These are phyloP conservation scores for Acanthamoeba healyi DNA, from an alignment of 208 protist species.

Conservation along the genomic window DNA sequence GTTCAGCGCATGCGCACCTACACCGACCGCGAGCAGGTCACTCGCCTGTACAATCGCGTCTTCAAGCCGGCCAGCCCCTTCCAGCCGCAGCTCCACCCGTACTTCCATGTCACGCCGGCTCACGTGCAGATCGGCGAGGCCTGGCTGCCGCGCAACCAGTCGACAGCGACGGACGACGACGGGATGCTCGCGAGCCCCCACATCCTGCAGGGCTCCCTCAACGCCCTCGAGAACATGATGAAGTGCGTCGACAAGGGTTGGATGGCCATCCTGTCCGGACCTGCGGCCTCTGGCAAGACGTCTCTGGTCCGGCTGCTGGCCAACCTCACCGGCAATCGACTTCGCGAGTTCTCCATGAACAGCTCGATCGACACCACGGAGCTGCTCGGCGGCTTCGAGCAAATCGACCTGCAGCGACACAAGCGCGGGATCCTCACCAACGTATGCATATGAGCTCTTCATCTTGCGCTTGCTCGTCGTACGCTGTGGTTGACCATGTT, in stretches of 20 bases:
- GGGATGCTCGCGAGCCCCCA: background rate
- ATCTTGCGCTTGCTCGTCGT: no score
- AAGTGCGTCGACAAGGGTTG: constrained; percentile 95
- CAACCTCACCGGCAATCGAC: constrained; percentile 92
- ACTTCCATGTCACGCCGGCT: constrained; percentile 80
- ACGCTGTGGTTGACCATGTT: no score
- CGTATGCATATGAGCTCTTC: no score
- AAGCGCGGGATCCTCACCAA: constrained; percentile 59
- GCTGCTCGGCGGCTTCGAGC: constrained; percentile 99
- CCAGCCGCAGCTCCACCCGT: constrained; percentile 62
- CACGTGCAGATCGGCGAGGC: constrained; percentile 83
- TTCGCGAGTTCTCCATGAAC: constrained; percentile 98
- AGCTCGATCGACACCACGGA: constrained; percentile 98
- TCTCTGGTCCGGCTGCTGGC: constrained; percentile 95
- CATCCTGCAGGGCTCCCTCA: constrained; percentile 44
- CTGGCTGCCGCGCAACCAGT: background rate
- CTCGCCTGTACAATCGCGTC: constrained; percentile 79
- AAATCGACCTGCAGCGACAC: constrained; percentile 94
- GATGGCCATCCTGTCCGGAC: constrained; percentile 97
- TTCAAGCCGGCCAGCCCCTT: constrained; percentile 66
- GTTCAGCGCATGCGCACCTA: constrained; percentile 89
- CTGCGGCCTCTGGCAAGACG: constrained; percentile 97
- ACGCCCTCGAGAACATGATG: constrained; percentile 91
- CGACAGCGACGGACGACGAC: background rate
- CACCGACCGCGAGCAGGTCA: constrained; percentile 84